Base-by-base conservation (phyloP, 2,329 filamentous ascomycete genomes). In the Colletotrichum sp. region DNA sequence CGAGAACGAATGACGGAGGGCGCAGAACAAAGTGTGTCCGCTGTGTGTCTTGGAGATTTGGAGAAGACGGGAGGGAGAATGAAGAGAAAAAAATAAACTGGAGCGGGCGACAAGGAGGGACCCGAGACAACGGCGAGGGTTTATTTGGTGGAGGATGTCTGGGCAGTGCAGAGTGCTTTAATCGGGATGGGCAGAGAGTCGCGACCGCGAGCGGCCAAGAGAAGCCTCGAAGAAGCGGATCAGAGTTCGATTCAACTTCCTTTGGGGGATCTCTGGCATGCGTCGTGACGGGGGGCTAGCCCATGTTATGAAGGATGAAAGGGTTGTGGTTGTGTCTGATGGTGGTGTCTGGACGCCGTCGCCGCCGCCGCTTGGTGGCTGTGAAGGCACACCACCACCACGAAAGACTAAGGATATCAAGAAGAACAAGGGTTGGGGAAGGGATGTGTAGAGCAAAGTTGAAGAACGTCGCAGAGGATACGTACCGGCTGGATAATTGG, bases 81-180 rank as follows among this genome's bases (percentile, higher is more conserved):
- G 61, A 64, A 64, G 61, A 14, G 24, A 52, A 26, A 68, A 30
- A 68, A 72, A 32, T 48, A 63, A 48, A 68, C 34, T 68, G 61
- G 67, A 65, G 67, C 67, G 59, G 48, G 60, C 16, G 66, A 65
- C 68, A 72, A 75, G 63, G 55, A 72, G 72, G 10, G 55, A 72
- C 72, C 72, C 61, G 72, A 72, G 72, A 75, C 61, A 75, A 72
- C 34, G 72, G 69, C 39, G 34, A 74, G 72, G 68, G 72, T 66
- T 70, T 74, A 72, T 66, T 74, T 67, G 72, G 72, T 66, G 52
- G 55, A 61, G 52, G 55, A 43, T 60, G 59, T 66, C 34, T 57
- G 34, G 36, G 26, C 36, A 55, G 36, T 71, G 67, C 10, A 21
- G 64, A 26, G n/a, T 28, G 34, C 34, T 72, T 60, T 69, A 55